Evolutionary conservation across 768 basidiomycete genomes (phyloP), one percentile per base, ranked within the genome.

Genomic region (Pseudohyphozyma bogoriensis): DNA sequence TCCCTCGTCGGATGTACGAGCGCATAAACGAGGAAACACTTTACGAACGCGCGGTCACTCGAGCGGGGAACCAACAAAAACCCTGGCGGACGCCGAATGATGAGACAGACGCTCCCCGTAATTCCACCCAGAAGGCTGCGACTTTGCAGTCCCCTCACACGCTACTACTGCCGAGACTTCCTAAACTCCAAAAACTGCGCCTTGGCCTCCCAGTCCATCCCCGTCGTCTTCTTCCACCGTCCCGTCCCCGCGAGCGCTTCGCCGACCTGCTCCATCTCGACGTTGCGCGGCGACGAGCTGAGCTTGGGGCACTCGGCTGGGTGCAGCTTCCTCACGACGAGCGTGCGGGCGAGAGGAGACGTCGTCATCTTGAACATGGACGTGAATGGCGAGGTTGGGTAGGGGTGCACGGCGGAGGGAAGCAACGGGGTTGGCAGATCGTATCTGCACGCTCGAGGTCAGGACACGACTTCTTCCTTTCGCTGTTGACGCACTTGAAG

Each of bases 201-300:
- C 58, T 68, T 68, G 24, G 59, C 63, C 37, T 40, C 51, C 66
- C 57, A 59, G 4, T 56, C 58, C 15, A 68, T 12, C 36, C 46
- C 63, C 10, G 50, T 63, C 1, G 54, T 46, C 32, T 35, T 33
- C 47, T 68, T 68, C 26, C 64, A 47, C 60, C 59, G 46, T 1
- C 51, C 60, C 54, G 58, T 36, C 10, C 9, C 31, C 4, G 60
- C 58, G 18, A 64, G 16, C 5, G 51, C 20, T 18, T 68, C 66
- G 18, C 39, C 58, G 16, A 64, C 18, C 11, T 29, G 45, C 26
- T 59, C 49, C 66, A 60, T 59, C 22, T 65, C 64, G 18, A 42
- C 47, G 15, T 49, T 29, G 18, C 20, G 44, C 18, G 53, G 37
- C 7, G 31, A 12, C 5, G 39, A 32, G 13, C 12, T 9, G 2